Evolutionary conservation across 257 asterid genomes (phyloP).

Genomic region (Lithospermum erythrorhizon): DNA sequence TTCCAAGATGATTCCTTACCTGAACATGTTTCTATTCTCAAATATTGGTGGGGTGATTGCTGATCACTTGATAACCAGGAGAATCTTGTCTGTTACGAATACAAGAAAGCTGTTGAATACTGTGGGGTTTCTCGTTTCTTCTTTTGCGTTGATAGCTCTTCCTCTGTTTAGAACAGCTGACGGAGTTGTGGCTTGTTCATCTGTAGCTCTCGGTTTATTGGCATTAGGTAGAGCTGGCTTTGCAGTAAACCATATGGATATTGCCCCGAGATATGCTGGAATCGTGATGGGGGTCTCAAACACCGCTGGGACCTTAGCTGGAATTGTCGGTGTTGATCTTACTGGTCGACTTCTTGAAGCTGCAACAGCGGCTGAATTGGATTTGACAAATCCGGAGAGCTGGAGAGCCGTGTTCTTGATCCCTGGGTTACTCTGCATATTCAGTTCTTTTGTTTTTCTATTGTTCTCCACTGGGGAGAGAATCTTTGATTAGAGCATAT

Average conservation of each 20-base stretch:
- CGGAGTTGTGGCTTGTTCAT: slow-evolving; percentile 1
- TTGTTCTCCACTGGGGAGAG: slow-evolving; percentile 2
- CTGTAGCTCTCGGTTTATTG: slow-evolving; percentile 5
- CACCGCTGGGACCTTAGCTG: slow-evolving; percentile 1
- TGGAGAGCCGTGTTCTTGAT: not conserved
- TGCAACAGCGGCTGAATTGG: not conserved
- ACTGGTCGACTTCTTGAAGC: slow-evolving; percentile 4
- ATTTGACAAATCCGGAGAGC: slow-evolving; percentile 2
- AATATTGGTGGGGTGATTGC: slow-evolving; percentile 6
- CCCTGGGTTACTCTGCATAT: slow-evolving; percentile 2
- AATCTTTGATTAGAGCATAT: not conserved
- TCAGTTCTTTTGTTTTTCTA: not conserved
- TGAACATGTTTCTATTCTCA: slow-evolving; percentile 4
- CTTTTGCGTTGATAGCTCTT: slow-evolving; percentile 3
- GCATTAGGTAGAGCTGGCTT: slow-evolving; percentile 7
- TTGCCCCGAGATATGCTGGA: slow-evolving; percentile 3
- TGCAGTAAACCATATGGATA: slow-evolving; percentile 1
- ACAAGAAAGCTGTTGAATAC: slow-evolving; percentile 1
- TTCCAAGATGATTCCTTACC: slow-evolving; percentile 2
- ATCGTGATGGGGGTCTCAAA: slow-evolving; percentile 6
- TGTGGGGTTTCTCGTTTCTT: not conserved
- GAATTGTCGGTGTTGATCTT: slow-evolving; percentile 1
- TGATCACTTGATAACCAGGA: slow-evolving; percentile 2
- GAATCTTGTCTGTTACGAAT: slow-evolving; percentile 1
- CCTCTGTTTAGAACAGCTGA: not conserved